These are phyloP conservation scores for Fusarium goolgardi DNA, from an alignment of 2,329 filamentous ascomycete species.

Conservation along the genomic window DNA sequence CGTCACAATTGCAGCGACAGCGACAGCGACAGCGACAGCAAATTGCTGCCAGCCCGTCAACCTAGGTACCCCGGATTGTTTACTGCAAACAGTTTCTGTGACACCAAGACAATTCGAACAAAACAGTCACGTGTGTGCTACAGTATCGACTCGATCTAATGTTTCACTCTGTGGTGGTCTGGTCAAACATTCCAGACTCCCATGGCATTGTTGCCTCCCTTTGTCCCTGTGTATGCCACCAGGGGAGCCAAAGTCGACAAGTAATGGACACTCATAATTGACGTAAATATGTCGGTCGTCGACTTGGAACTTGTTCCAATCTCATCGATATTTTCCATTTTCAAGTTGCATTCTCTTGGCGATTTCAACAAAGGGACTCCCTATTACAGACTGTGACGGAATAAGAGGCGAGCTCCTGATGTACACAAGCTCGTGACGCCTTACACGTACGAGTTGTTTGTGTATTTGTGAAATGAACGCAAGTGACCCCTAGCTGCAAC, in stretches of 20 bases:
- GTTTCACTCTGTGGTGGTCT: constrained; percentile 15
- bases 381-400: neutral
- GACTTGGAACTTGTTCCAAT: neutral
- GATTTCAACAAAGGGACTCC: neutral
- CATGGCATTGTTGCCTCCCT: constrained; percentile 4
- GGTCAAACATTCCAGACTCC: constrained; percentile 18
- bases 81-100: constrained; percentile 1
- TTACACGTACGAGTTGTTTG: constrained; percentile 9
- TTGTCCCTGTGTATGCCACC: neutral
- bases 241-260: neutral
- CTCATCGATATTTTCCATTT: neutral
- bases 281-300: neutral
- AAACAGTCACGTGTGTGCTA: constrained; percentile 9
- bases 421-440: neutral
- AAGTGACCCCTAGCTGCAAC: neutral
- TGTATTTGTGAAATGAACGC: neutral
- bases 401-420: constrained; percentile 19
- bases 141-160: constrained; percentile 7
- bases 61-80: neutral
- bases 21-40: neutral
- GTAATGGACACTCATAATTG: neutral
- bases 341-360: neutral
- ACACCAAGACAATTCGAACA: constrained; percentile 2
- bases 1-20: constrained; percentile 13
- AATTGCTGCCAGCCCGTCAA: too few relatives aligned